phyloP scores from a whole-genome alignment of 495 filamentous ascomycete species.

The Chaetomium cochliodes region DNA sequence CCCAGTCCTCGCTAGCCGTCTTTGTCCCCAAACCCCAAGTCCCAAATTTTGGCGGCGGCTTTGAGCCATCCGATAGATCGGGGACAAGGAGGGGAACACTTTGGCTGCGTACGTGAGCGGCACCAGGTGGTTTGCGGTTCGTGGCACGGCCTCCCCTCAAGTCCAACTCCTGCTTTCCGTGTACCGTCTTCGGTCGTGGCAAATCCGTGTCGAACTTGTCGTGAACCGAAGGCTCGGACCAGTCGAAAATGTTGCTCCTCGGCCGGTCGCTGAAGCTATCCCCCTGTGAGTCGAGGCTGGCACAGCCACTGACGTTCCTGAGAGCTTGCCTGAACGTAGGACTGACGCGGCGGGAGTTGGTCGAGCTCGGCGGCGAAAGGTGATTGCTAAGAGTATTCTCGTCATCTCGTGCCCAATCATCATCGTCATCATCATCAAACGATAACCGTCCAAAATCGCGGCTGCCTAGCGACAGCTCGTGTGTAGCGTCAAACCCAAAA shows the following conservation, averaged over 20 bases:
- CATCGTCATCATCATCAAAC: conserved; percentile 62
- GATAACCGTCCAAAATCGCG: conserved; percentile 49
- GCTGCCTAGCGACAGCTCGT: conserved; percentile 23
- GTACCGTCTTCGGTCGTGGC: conserved; percentile 79
- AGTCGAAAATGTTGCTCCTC: conserved; percentile 74
- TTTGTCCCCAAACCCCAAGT: conserved; percentile 86
- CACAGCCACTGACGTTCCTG: conserved; percentile 44
- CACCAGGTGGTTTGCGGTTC: conserved; percentile 72
- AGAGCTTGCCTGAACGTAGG: conserved; percentile 46
- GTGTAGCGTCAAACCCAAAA: conserved; percentile 26
- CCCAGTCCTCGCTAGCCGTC: conserved; percentile 80
- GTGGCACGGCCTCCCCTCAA: conserved; percentile 68
- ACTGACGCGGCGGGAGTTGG: conserved; percentile 48
- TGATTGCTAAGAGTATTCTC: conserved; percentile 52
- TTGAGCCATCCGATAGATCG: conserved; percentile 57
- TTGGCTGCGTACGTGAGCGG: conserved; percentile 84
- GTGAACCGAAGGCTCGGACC: conserved; percentile 67
- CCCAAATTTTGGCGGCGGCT: conserved; percentile 72
- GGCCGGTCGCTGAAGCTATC: conserved; percentile 47
- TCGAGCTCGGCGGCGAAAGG: conserved; percentile 55
- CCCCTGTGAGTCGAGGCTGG: conserved; percentile 32
- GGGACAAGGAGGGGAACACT: conserved; percentile 87
- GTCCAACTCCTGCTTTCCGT: conserved; percentile 80
- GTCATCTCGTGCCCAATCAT: conserved; percentile 60
- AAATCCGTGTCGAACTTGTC: conserved; percentile 56